These are phyloP conservation scores for Botrytis sinoallii DNA, from an alignment of 2,329 filamentous ascomycete species.

Conservation along the genomic window DNA sequence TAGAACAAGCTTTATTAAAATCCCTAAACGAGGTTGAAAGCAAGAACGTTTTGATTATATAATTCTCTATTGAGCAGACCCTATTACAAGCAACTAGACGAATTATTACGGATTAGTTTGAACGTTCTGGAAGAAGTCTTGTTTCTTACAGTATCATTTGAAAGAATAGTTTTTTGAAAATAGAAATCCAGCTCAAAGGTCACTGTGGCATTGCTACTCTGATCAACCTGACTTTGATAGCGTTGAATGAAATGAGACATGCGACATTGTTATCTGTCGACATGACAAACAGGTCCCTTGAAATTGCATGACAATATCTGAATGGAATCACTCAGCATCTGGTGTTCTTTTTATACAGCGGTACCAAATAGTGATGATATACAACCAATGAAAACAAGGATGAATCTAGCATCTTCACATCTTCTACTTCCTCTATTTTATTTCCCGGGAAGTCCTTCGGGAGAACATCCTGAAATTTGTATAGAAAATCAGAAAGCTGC, in stretches of 20 bases:
- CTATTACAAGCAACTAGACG: rapidly evolving
- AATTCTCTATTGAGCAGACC: background rate
- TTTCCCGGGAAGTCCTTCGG: background rate
- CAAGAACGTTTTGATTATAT: background rate
- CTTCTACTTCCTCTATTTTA: background rate
- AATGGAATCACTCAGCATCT: background rate
- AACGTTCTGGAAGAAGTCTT: background rate
- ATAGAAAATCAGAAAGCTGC: background rate
- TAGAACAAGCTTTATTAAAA: background rate
- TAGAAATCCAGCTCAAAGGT: background rate
- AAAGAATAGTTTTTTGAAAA: background rate
- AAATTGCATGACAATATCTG: background rate
- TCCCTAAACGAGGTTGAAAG: background rate
- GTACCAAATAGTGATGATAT: background rate
- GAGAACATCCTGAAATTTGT: background rate
- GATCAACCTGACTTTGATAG: background rate
- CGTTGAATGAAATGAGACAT: background rate
- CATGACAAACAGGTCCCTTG: background rate
- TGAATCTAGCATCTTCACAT: background rate
- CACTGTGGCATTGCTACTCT: background rate
- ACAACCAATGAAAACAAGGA: background rate
- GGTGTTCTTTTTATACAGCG: background rate
- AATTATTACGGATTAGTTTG: background rate
- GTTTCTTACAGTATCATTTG: background rate
- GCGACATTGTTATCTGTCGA: background rate